Evolutionary conservation across 805 yeast species (phyloP).

Genomic region (Phaffomyces thermotolerans): DNA sequence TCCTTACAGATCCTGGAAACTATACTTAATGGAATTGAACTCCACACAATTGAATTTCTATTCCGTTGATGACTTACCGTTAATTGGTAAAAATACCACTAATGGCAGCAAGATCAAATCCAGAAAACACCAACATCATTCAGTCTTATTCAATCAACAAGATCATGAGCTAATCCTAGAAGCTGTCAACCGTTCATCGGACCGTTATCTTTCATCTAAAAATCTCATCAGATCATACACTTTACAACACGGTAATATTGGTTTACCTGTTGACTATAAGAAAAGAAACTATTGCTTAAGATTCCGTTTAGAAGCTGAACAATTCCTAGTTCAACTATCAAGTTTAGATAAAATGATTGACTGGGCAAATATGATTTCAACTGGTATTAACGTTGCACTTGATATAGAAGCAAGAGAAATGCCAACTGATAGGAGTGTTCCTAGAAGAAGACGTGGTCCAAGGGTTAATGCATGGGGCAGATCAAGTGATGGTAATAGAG

Average conservation of each 20-base stretch:
- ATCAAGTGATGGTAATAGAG: conserved; percentile 11
- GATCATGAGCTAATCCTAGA: conserved; percentile 22
- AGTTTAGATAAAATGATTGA: conserved; percentile 59
- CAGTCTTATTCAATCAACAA: conserved; percentile 14
- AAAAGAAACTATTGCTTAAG: conserved; percentile 65
- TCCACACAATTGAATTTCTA: conserved; percentile 81
- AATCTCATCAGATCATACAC: conserved; percentile 60
- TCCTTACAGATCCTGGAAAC: conserved; percentile 62
- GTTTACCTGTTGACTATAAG: conserved; percentile 78
- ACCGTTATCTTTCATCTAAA: conserved; percentile 7
- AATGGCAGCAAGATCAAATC: conserved; percentile 9
- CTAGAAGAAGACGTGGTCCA: conserved; percentile 57
- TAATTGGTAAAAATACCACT: conserved; percentile 24
- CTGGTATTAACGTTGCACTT: conserved; percentile 73
- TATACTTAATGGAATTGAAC: conserved; percentile 64
- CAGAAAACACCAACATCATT: conserved; percentile 2
- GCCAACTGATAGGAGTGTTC: conserved; percentile 77
- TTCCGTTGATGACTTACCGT: conserved; percentile 29
- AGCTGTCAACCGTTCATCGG: conserved; percentile 11
- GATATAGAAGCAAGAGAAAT: conserved; percentile 65
- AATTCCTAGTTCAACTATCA: conserved; percentile 60
- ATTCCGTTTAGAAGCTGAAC: conserved; percentile 77
- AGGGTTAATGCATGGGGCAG: conserved; percentile 12
- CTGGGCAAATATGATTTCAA: conserved; percentile 68
- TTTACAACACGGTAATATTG: conserved; percentile 76